Evolutionary conservation across 306 rosid genomes (phyloP), one percentile per base, ranked within the genome.

Genomic region (Neltuma alba): DNA sequence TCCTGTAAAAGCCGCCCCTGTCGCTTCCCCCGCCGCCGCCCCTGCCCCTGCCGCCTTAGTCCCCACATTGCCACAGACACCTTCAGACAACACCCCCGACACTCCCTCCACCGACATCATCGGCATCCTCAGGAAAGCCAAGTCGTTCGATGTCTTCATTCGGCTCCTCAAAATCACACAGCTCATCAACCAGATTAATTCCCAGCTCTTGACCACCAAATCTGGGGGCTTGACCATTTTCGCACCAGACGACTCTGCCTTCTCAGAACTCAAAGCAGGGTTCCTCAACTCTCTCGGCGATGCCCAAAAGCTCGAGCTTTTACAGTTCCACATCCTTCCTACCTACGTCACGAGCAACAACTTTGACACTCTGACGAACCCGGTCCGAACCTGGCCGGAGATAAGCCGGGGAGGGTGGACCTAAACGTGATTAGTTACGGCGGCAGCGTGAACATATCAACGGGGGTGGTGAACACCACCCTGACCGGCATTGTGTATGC

Each of bases 301-400:
- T 21, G 85, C 83, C 30, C 89, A 88, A 20, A 92, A 92, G 36
- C 91, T 82, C 0, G 88, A 89, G 37, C 87, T 89, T 5, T 20
- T 92, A 38, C 97, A 87, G 40, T 92, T 84, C 82, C 94, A 92
- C 30, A 73, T 92, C 13, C 23, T 92, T 13, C 83, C 91, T 1
- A 83, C 75, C 7, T 88, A 83, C 45, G 82, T 91, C 0, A 81
- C 94, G 0, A 79, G 90, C 58, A 74, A 92, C 0, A 89, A 91
- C 37, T 88, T 91, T n/a, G 92, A 91, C 73, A 89, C 94, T 0
- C 73, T 91, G 0, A 89, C 92, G 16, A 89, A 91, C 69, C 92
- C 94, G 0, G 84, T 91, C 6, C 80, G 90, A 27, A 91, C 97
- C 91, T 89, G 9, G 97, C 94, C 0, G 93, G 97, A 2, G 89